These are phyloP conservation scores for Pseudogymnoascus sp. DNA, from an alignment of 2,329 filamentous ascomycete genomes.

Conservation along the genomic window DNA sequence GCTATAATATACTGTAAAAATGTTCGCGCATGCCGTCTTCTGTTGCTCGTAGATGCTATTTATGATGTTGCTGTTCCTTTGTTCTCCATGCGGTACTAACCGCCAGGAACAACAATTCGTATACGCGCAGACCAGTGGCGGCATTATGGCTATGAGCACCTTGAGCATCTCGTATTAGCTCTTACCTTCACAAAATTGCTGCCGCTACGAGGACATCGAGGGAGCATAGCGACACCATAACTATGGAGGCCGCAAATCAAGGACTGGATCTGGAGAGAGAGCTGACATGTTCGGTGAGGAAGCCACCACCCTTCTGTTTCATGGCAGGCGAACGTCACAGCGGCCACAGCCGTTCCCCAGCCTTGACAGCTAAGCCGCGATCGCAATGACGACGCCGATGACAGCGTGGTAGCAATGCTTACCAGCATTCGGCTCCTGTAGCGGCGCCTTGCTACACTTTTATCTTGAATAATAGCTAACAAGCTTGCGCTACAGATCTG, in stretches of 20 bases:
- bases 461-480: neutral
- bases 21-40: neutral
- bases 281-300: slow-evolving; percentile 83
- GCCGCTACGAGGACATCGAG: neutral
- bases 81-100: slow-evolving; percentile 4
- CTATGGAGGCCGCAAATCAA: slow-evolving; percentile 45
- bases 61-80: neutral
- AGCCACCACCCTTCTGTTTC: slow-evolving; percentile 14
- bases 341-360: slow-evolving; percentile 9
- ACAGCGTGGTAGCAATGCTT: neutral
- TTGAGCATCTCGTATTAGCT: neutral
- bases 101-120: slow-evolving; percentile 5
- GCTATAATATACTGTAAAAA: neutral
- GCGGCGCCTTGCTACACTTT: slow-evolving; percentile 10
- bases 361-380: slow-evolving; percentile 1
- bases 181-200: neutral
- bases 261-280: slow-evolving; percentile 78
- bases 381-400: neutral
- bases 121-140: neutral
- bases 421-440: neutral
- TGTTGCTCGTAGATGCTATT: neutral
- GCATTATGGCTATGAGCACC: neutral
- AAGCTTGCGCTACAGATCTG: slow-evolving; percentile 60
- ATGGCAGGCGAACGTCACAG: neutral
- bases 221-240: neutral